Percentiles rank a stretch among this genome's conserved stretches.
phyloP scores from a whole-genome alignment of 2,329 filamentous ascomycete species.

The Fusarium fracticaudum region DNA sequence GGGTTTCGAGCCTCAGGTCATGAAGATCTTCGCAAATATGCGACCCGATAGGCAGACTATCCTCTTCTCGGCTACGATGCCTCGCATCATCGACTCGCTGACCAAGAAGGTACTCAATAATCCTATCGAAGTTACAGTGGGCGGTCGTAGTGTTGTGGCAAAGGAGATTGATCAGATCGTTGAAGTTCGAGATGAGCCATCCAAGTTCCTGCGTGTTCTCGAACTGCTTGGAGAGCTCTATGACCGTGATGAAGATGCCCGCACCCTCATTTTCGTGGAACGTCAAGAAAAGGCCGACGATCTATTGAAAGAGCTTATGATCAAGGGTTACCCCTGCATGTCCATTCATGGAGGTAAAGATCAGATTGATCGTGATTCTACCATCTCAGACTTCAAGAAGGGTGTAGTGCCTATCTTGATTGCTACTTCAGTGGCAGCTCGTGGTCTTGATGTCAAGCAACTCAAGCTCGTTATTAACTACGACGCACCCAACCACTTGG shows the following conservation, averaged over 20 bases:
- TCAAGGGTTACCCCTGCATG: constrained; percentile 89
- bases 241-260: constrained; percentile 86
- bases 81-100: constrained; percentile 88
- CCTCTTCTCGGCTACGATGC: constrained; percentile 96
- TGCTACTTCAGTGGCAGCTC: constrained; percentile 93
- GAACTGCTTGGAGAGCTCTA: constrained; percentile 90
- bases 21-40: constrained; percentile 93
- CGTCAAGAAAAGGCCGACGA: constrained; percentile 90
- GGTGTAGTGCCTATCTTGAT: constrained; percentile 90
- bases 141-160: constrained; percentile 85
- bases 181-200: constrained; percentile 82
- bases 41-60: constrained; percentile 93
- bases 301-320: constrained; percentile 78
- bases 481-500: constrained; percentile 91
- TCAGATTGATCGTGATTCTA: constrained; percentile 91
- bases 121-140: constrained; percentile 91
- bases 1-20: constrained; percentile 98
- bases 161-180: constrained; percentile 95
- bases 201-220: constrained; percentile 85
- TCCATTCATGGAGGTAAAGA: constrained; percentile 95
- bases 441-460: constrained; percentile 95
- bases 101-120: constrained; percentile 88
- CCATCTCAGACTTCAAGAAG: constrained; percentile 92
- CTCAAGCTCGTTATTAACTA: constrained; percentile 96
- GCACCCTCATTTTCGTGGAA: constrained; percentile 91